Evolutionary conservation across 2,329 filamentous ascomycete genomes (phyloP), one percentile per base, ranked within the genome.

Genomic region (Pseudocercospora cruenta): DNA sequence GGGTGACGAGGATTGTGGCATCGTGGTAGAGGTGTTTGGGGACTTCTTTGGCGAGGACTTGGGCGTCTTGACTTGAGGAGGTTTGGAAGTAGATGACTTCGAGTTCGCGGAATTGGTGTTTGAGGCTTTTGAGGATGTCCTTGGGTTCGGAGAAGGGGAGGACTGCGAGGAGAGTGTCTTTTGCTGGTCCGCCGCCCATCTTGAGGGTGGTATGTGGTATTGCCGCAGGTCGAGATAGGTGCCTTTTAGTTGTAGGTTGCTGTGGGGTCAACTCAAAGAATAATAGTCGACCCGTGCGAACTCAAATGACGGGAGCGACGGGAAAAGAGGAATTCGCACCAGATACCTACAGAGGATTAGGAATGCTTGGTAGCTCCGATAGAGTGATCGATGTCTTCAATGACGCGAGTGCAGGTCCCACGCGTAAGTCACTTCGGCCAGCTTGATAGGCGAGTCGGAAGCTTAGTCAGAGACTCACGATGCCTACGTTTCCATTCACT

Each of bases 1-100:
- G 77, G 0, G 85, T 87, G 61, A 80, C 77, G 21, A 86, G 78
- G 67, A 85, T 80, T 1, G 80, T 84, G 39, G 78, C 77, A 60
- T 80, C 76, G 58, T 79, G 72, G 75, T 78, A 80, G 36, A 81
- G 67, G 21, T 81, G 80, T 78, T 66, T 22, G 10, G 70, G 65
- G 14, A 76, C 65, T 19, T 64, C 58, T 10, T 69, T 31, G 28
- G 36, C 22, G 16, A 68, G 58, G 24, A 64, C 51, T 51, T 43
- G 36, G 31, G 65, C 24, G 51, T 70, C 60, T n/a, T 36, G 51
- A 24, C 54, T 67, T 61, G 55, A 39, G 54, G 59, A 64, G 36
- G 39, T 49, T 24, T 65, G 57, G 14, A 69, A 22, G 49, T 36
- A 58, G 36, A 66, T 43, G 58, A 65, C 58, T n/a, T 64, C 53